Evolutionary conservation across 345 rosid species (phyloP).

Genomic region (Linum lewisii): DNA sequence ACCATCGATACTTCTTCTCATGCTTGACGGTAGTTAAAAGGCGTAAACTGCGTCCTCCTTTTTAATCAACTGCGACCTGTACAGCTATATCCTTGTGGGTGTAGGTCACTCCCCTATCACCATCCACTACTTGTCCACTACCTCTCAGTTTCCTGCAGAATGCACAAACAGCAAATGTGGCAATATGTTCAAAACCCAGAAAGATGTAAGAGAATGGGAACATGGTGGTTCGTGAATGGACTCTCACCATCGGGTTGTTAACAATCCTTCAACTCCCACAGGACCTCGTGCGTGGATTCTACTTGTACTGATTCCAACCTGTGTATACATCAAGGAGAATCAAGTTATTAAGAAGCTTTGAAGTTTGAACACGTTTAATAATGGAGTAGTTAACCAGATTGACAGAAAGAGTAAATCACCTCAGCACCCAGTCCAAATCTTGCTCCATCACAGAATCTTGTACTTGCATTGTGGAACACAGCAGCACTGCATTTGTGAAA

Average conservation of each 20-base stretch:
- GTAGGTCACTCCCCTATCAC: slow-evolving; percentile 67
- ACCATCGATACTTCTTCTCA: not conserved
- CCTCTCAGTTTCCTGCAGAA: slow-evolving; percentile 86
- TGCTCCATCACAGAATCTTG: slow-evolving; percentile 95
- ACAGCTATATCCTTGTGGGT: slow-evolving; percentile 58
- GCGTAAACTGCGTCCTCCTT: too few species aligned
- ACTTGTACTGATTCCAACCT: slow-evolving; percentile 97
- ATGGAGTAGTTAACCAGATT: not conserved
- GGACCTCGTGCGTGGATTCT: slow-evolving; percentile 99
- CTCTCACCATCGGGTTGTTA: slow-evolving; percentile 87
- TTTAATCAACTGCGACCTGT: not conserved
- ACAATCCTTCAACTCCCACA: slow-evolving; percentile 92
- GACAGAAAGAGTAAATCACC: slow-evolving; percentile 30
- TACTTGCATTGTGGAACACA: slow-evolving; percentile 96
- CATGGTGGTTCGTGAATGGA: not conserved
- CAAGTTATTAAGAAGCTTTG: not conserved
- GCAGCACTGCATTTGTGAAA: slow-evolving; percentile 61
- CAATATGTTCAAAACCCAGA: not conserved
- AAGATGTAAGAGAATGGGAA: not conserved
- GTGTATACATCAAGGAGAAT: slow-evolving; percentile 9
- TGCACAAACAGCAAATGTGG: not conserved
- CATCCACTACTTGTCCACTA: slow-evolving; percentile 84
- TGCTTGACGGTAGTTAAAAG: not conserved
- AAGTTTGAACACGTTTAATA: not conserved
- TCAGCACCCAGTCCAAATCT: slow-evolving; percentile 98